Percentiles rank a stretch among this genome's conserved stretches.
Evolutionary conservation across 2,329 filamentous ascomycete species (phyloP).

Genomic region (Microsporum canis): DNA sequence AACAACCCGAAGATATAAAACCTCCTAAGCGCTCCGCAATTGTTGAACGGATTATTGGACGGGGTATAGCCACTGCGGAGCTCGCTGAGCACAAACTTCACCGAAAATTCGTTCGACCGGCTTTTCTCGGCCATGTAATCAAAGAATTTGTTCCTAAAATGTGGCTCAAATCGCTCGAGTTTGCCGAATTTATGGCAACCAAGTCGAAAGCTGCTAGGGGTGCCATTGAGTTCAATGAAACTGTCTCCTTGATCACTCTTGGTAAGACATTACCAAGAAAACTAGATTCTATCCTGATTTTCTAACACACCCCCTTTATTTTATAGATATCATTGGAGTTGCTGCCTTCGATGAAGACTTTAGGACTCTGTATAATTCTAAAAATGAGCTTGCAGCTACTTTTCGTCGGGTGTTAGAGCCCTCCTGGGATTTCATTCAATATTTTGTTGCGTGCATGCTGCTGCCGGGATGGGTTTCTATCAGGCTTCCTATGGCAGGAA

Average conservation of each 20-base stretch:
- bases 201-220: constrained; percentile 17
- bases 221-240: constrained; percentile 27
- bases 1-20: constrained; percentile 23
- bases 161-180: constrained; percentile 29
- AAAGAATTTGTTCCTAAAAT: constrained; percentile 26
- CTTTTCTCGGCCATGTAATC: constrained; percentile 29
- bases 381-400: constrained; percentile 42
- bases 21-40: constrained; percentile 35
- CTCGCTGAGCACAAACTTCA: constrained; percentile 41
- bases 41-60: constrained; percentile 39
- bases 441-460: constrained; percentile 36
- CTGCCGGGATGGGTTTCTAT: constrained; percentile 42
- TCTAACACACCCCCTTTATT: constrained; percentile 35
- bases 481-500: constrained; percentile 33
- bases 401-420: constrained; percentile 43
- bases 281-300: background rate
- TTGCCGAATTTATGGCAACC: constrained; percentile 24
- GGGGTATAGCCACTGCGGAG: constrained; percentile 42
- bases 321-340: constrained; percentile 44
- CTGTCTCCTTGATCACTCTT: constrained; percentile 22
- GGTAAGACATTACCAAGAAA: background rate
- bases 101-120: constrained; percentile 28
- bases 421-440: constrained; percentile 32
- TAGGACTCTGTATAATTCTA: constrained; percentile 38
- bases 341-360: constrained; percentile 49